phyloP scores from a whole-genome alignment of 1,139 yeast genomes.

The Debaryomyces coudertii region DNA sequence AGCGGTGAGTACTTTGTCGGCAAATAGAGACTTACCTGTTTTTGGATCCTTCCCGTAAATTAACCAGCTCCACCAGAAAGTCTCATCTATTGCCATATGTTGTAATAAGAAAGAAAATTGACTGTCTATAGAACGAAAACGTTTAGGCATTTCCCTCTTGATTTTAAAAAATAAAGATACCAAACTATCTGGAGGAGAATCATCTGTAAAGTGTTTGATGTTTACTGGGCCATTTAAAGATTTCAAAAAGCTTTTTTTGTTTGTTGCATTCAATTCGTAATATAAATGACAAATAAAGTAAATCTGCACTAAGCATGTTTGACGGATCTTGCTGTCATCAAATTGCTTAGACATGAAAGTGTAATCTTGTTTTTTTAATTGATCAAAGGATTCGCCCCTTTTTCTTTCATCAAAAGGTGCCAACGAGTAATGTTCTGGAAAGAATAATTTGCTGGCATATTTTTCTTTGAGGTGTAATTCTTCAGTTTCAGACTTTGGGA shows the following conservation, averaged over 20 bases:
- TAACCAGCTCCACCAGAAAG: conserved; percentile 48
- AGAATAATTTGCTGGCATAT: conserved; percentile 27
- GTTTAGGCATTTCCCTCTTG: conserved; percentile 29
- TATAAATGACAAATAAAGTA: conserved; percentile 35
- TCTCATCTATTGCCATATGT: conserved; percentile 33
- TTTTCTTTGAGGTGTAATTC: conserved; percentile 24
- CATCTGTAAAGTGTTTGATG: conserved; percentile 44
- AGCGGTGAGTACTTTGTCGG: conserved; percentile 23
- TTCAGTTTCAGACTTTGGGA: conserved; percentile 23
- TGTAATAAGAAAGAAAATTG: conserved; percentile 33
- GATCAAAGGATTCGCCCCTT: conserved; percentile 21
- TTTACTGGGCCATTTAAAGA: conserved; percentile 30
- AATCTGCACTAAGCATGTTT: conserved; percentile 36
- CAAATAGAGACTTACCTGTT: conserved; percentile 35
- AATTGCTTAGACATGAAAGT: conserved; percentile 30
- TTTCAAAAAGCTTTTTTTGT: conserved; percentile 29
- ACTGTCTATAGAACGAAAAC: conserved; percentile 27
- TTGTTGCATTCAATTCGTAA: conserved; percentile 29
- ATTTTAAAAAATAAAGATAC: conserved; percentile 28
- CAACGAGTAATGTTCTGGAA: conserved; percentile 43
- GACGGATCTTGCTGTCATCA: conserved; percentile 32
- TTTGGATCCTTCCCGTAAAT: conserved; percentile 40
- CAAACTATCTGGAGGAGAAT: conserved; percentile 29
- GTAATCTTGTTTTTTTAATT: conserved; percentile 29
- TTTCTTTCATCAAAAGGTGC: conserved; percentile 30